Evolutionary conservation across 116 monocot species (phyloP).

Genomic region (Posidonia oceanica): DNA sequence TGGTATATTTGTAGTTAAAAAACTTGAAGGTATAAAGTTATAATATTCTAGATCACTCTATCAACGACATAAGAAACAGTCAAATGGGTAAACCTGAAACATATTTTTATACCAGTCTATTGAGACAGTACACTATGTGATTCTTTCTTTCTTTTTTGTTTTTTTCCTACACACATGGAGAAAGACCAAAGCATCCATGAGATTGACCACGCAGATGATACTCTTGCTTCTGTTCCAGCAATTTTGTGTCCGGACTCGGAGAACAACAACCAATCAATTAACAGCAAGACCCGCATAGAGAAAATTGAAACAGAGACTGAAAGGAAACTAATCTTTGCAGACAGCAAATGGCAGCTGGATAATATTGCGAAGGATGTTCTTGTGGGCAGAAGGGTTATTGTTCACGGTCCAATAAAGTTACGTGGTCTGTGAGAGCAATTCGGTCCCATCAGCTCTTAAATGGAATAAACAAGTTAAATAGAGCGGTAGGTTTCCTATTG

Average conservation of each 20-base stretch:
- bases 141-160: no score
- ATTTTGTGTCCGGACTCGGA: neutral
- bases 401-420: no score
- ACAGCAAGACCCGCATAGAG: neutral
- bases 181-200: neutral
- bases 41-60: neutral
- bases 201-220: neutral
- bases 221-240: neutral
- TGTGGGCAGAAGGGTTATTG: neutral
- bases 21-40: neutral
- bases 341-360: neutral
- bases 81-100: no score
- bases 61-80: no score
- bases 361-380: neutral
- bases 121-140: no score
- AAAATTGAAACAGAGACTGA: neutral
- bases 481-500: neutral
- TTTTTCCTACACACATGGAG: no score
- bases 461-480: no score
- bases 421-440: no score
- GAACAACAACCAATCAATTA: neutral
- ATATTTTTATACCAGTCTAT: no score
- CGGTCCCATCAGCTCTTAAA: no score
- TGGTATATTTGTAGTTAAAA: neutral
- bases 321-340: neutral